Percentiles rank a stretch among this genome's conserved stretches.
These are phyloP conservation scores for Linnemannia elongata DNA, from an alignment of 192 early-diverging fungal species.

Conservation along the genomic window DNA sequence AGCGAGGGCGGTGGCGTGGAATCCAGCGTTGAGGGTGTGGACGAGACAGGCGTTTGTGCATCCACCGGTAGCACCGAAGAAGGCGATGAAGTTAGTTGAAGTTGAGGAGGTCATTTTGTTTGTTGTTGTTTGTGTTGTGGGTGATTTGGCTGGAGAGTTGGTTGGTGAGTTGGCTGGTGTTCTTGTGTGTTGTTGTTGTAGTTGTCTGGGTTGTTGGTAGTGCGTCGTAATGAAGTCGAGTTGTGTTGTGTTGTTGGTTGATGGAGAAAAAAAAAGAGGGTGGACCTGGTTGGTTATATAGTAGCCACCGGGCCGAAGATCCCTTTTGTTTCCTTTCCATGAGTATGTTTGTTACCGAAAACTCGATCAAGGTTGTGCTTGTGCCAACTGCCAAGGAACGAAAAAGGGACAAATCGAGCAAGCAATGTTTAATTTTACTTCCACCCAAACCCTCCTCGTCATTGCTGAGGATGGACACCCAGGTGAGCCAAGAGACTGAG, in stretches of 20 bases:
- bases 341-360: neutral
- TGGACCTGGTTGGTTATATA: neutral
- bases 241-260: no score
- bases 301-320: neutral
- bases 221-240: no score
- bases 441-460: neutral
- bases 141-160: no score
- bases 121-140: neutral
- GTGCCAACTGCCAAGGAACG: neutral
- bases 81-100: conserved; percentile 33
- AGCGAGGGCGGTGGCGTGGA: conserved; percentile 39
- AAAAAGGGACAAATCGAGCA: no score
- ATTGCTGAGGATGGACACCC: no score
- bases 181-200: no score
- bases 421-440: neutral
- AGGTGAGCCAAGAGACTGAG: neutral
- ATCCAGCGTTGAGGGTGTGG: conserved; percentile 38
- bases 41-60: conserved; percentile 45
- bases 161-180: neutral
- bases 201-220: no score
- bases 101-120: conserved; percentile 11
- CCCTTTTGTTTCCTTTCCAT: neutral
- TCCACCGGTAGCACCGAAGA: conserved; percentile 50
- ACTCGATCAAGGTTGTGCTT: neutral
- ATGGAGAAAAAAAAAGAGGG: no score